These are phyloP conservation scores for Grosmannia clavigera DNA, from an alignment of 2,329 filamentous ascomycete genomes.

Conservation along the genomic window DNA sequence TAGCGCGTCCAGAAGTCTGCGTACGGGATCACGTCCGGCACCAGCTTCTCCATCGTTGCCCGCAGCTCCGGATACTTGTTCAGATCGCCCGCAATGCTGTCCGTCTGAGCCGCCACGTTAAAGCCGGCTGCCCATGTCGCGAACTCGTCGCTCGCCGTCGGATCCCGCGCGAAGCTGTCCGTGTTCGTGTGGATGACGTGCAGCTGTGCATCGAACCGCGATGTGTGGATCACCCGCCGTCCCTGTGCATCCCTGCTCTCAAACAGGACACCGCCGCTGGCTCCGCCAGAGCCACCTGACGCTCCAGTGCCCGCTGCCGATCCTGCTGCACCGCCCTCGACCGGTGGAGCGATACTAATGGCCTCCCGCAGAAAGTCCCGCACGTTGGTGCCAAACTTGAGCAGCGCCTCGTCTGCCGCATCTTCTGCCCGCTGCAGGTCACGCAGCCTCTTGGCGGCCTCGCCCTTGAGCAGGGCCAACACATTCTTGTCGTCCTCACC, in stretches of 20 bases:
- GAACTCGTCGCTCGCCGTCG: conserved; percentile 57
- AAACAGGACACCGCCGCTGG: conserved; percentile 52
- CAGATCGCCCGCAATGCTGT: conserved; percentile 67
- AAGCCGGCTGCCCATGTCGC: conserved; percentile 61
- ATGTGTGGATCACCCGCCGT: conserved; percentile 89
- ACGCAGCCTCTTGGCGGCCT: conserved; percentile 73
- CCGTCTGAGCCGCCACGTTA: conserved; percentile 72
- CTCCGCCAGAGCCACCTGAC: conserved; percentile 25
- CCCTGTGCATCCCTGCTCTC: conserved; percentile 86
- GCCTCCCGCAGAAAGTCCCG: conserved; percentile 84
- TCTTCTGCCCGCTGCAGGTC: conserved; percentile 89
- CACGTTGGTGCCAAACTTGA: conserved; percentile 84
- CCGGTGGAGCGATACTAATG: conserved; percentile 71
- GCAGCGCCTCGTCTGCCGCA: conserved; percentile 85
- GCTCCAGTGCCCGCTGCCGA: neutral
- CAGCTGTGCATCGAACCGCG: conserved; percentile 86
- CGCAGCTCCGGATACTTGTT: conserved; percentile 79
- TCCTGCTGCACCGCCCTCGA: conserved; percentile 24
- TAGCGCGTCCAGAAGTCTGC: conserved; percentile 86
- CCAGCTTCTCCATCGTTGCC: conserved; percentile 83
- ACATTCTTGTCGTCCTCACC: conserved; percentile 39
- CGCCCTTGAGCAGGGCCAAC: conserved; percentile 60
- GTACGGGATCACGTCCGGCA: conserved; percentile 89
- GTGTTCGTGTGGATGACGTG: conserved; percentile 84
- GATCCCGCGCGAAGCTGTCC: conserved; percentile 75